Evolutionary conservation across 768 basidiomycete genomes (phyloP).

Genomic region (Terana coerulea): DNA sequence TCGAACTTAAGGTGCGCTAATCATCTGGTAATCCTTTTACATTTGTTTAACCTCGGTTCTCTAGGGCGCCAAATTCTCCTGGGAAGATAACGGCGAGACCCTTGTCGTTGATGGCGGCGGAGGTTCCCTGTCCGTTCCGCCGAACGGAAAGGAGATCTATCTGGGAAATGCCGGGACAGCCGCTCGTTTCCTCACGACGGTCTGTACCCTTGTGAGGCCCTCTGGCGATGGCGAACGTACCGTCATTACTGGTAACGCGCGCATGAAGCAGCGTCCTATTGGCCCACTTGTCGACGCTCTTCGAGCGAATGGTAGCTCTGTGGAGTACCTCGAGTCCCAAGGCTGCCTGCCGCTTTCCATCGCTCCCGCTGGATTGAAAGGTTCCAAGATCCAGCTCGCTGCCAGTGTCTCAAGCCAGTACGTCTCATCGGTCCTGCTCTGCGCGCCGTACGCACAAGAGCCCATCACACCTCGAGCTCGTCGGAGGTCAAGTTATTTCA

Average conservation of each 20-base stretch:
- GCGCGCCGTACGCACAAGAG: slow-evolving; percentile 87
- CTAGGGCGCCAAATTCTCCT: slow-evolving; percentile 87
- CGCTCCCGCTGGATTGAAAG: slow-evolving; percentile 75
- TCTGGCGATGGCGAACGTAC: slow-evolving; percentile 46
- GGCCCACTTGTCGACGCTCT: slow-evolving; percentile 93
- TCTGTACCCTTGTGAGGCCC: slow-evolving; percentile 81
- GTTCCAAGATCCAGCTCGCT: slow-evolving; percentile 79
- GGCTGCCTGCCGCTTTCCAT: slow-evolving; percentile 91
- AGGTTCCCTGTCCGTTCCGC: slow-evolving; percentile 75
- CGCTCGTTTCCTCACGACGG: slow-evolving; percentile 94
- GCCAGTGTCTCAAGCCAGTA: slow-evolving; percentile 98
- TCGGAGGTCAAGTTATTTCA: slow-evolving; percentile 93
- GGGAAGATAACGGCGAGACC: slow-evolving; percentile 97
- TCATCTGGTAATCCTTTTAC: not conserved
- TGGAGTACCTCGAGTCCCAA: slow-evolving; percentile 72
- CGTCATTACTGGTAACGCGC: slow-evolving; percentile 92
- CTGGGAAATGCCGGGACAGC: slow-evolving; percentile 98
- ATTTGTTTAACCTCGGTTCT: not conserved
- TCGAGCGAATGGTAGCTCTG: slow-evolving; percentile 68
- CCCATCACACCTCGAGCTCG: slow-evolving; percentile 86
- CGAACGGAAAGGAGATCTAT: slow-evolving; percentile 83
- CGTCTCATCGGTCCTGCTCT: slow-evolving; percentile 94
- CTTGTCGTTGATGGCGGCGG: slow-evolving; percentile 87
- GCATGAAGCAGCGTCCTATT: slow-evolving; percentile 98
- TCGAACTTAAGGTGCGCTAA: slow-evolving; percentile 70